These are phyloP conservation scores for Agrocybe chaxingu DNA, from an alignment of 768 basidiomycete genomes.

Conservation along the genomic window DNA sequence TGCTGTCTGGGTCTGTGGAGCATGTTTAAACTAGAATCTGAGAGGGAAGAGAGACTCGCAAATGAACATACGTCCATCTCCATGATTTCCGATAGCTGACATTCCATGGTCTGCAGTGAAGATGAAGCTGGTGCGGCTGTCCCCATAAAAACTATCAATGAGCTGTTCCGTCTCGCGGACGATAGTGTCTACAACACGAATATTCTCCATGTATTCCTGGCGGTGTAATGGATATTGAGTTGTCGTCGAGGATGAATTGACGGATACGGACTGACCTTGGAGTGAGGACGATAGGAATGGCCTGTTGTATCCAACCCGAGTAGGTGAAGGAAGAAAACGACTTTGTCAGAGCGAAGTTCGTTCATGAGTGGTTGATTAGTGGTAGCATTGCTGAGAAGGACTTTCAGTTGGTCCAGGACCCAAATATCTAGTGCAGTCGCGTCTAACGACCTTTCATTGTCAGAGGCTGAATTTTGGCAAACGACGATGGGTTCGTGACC, in stretches of 20 bases:
- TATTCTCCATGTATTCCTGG: constrained; percentile 85
- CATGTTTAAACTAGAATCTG: background rate
- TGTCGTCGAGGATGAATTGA: background rate
- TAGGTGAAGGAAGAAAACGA: constrained; percentile 81
- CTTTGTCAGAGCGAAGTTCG: constrained; percentile 54
- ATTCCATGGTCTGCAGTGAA: constrained; percentile 92
- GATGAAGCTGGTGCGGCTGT: constrained; percentile 68
- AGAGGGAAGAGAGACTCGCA: background rate
- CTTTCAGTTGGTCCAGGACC: constrained; percentile 69
- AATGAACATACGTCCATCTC: constrained; percentile 66
- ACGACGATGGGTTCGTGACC: background rate
- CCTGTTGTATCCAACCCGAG: constrained; percentile 86
- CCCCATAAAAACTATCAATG: constrained; percentile 60
- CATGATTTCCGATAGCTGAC: constrained; percentile 86
- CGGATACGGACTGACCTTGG: constrained; percentile 39
- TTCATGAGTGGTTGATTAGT: constrained; percentile 42
- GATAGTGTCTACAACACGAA: constrained; percentile 73
- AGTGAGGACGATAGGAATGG: constrained; percentile 82
- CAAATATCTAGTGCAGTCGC: constrained; percentile 76
- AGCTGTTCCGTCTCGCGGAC: constrained; percentile 64
- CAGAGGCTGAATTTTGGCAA: background rate
- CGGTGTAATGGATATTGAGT: background rate
- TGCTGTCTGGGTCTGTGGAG: constrained; percentile 75
- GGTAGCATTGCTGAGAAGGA: constrained; percentile 63
- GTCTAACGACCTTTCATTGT: constrained; percentile 36